Evolutionary conservation across 768 basidiomycete species (phyloP).

Genomic region (Tephrocybe sp.): DNA sequence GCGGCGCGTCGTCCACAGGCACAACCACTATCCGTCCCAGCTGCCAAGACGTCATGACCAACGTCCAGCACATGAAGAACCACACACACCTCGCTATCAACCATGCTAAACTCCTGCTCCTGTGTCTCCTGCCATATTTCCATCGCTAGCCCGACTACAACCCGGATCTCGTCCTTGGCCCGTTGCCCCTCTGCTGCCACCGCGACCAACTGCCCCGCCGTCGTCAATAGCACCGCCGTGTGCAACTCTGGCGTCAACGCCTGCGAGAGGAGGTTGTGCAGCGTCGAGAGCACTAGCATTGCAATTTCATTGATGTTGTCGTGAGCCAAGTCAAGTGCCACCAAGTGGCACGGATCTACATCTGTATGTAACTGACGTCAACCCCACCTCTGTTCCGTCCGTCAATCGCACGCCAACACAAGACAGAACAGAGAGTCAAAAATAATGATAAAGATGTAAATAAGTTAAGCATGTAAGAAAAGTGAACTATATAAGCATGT

Average conservation of each 20-base stretch:
- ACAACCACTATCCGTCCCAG: slow-evolving; percentile 71
- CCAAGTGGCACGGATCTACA: not conserved
- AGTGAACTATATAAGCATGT: not conserved
- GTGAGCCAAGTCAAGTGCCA: not conserved
- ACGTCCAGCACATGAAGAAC: not conserved
- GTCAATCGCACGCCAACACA: not conserved
- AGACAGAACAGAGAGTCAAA: too few species aligned
- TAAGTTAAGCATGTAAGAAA: not conserved
- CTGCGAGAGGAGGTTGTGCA: slow-evolving; percentile 66
- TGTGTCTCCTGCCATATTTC: slow-evolving; percentile 80
- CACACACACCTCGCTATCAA: slow-evolving; percentile 69
- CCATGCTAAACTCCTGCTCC: slow-evolving; percentile 66
- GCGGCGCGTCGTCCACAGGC: slow-evolving; percentile 48
- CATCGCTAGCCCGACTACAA: slow-evolving; percentile 68
- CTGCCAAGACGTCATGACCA: slow-evolving; percentile 31
- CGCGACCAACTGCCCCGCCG: slow-evolving; percentile 73
- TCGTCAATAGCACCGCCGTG: slow-evolving; percentile 69
- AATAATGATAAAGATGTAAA: slow-evolving; percentile 2
- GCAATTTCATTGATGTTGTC: not conserved
- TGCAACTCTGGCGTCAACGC: slow-evolving; percentile 63
- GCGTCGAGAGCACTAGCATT: slow-evolving; percentile 71
- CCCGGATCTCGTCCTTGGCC: slow-evolving; percentile 72
- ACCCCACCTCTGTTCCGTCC: not conserved
- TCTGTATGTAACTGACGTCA: slow-evolving; percentile 10
- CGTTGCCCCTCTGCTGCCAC: slow-evolving; percentile 54